Percentiles rank a stretch among this genome's conserved stretches.
These are phyloP conservation scores for Herpotrichia juniperi DNA, from an alignment of 2,329 filamentous ascomycete species.

Conservation along the genomic window DNA sequence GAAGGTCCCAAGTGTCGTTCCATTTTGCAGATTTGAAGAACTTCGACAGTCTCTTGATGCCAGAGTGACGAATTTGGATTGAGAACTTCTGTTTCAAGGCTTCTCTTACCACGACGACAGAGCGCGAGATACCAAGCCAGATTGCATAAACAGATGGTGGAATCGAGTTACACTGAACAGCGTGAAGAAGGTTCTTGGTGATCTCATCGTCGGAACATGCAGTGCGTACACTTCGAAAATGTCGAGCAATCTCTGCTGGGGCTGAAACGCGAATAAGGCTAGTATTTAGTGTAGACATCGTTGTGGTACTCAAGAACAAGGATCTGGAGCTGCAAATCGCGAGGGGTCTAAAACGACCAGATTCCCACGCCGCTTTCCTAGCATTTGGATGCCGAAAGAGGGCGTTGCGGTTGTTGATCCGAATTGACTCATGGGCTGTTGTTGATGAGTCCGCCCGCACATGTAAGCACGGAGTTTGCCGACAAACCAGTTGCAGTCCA, in stretches of 20 bases:
- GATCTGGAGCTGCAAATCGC: too few relatives aligned
- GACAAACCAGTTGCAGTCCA: too few relatives aligned
- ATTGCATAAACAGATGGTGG: slow-evolving; percentile 21
- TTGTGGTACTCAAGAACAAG: background rate
- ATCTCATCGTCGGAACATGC: background rate
- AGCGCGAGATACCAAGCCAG: slow-evolving; percentile 32
- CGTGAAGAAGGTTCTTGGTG: slow-evolving; percentile 3
- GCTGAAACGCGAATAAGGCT: background rate
- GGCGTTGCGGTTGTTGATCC: background rate
- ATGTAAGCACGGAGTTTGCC: background rate
- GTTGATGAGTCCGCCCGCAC: background rate
- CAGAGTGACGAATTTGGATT: slow-evolving; percentile 21
- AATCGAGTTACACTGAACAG: slow-evolving; percentile 24
- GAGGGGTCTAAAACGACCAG: background rate
- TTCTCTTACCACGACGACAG: slow-evolving; percentile 17
- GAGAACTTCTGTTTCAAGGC: slow-evolving; percentile 33
- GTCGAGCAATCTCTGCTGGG: background rate
- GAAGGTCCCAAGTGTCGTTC: slow-evolving; percentile 30
- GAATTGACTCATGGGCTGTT: background rate
- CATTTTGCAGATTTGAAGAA: slow-evolving; percentile 23
- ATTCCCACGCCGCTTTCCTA: background rate
- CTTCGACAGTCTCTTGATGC: slow-evolving; percentile 26
- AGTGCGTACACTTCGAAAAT: background rate
- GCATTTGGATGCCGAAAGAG: background rate
- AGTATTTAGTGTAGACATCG: background rate